Evolutionary conservation across 2,329 filamentous ascomycete genomes (phyloP).

Genomic region (Arthrobotrys pseudoclavata): DNA sequence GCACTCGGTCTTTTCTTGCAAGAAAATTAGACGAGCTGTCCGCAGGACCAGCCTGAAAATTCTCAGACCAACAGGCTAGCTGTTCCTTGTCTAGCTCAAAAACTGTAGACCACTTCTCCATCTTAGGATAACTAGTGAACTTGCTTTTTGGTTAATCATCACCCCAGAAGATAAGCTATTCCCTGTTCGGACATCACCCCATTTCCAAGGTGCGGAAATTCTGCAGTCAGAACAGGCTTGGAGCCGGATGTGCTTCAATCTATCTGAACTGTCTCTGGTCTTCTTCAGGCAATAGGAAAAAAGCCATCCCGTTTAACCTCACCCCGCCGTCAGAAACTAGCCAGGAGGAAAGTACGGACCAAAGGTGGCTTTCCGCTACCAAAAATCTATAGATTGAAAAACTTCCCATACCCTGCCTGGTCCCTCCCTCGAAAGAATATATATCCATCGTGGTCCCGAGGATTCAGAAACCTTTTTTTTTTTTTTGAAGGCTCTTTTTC

Average conservation of each 20-base stretch:
- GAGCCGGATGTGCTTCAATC: conserved; percentile 54
- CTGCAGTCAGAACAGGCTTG: conserved; percentile 50
- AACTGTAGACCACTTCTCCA: conserved; percentile 14
- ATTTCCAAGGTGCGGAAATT: conserved; percentile 59
- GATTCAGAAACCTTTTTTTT: conserved; percentile 41
- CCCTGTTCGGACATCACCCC: conserved; percentile 48
- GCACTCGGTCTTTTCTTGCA: conserved; percentile 45
- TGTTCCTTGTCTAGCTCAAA: conserved; percentile 38
- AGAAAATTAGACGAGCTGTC: conserved; percentile 51
- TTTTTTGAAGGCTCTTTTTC: conserved; percentile 49
- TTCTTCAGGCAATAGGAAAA: conserved; percentile 57
- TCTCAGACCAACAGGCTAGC: conserved; percentile 29
- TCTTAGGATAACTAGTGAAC: conserved; percentile 12
- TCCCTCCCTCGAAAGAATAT: conserved; percentile 40
- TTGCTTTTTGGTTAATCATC: conserved; percentile 44
- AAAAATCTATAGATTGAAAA: conserved; percentile 45
- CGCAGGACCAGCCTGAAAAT: conserved; percentile 43
- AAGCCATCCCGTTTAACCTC: conserved; percentile 60
- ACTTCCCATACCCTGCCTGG: conserved; percentile 29
- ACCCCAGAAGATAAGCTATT: conserved; percentile 46
- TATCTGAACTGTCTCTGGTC: conserved; percentile 41
- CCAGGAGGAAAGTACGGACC: conserved; percentile 40
- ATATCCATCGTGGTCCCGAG: conserved; percentile 58
- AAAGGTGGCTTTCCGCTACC: conserved; percentile 59
- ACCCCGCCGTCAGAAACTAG: conserved; percentile 57